Evolutionary conservation across 2,329 filamentous ascomycete genomes (phyloP).

Genomic region (Colletotrichum echinochloae): DNA sequence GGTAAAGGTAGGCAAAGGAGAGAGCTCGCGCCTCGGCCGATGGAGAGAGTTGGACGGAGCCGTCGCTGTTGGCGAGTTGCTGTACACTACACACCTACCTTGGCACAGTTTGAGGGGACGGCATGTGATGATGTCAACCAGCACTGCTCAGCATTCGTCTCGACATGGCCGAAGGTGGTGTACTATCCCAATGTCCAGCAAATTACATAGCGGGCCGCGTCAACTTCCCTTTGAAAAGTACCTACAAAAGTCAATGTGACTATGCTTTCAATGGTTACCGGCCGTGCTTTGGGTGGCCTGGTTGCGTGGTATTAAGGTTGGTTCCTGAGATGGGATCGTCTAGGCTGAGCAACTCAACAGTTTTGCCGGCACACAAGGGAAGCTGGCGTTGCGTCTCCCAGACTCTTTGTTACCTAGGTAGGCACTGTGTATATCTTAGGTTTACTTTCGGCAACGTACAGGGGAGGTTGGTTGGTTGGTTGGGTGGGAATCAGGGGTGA

Average conservation of each 20-base stretch:
- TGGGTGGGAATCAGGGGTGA: neutral
- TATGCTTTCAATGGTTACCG: neutral
- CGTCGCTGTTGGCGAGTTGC: neutral
- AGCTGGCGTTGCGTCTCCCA: neutral
- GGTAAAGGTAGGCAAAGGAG: neutral
- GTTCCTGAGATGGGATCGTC: conserved; percentile 1
- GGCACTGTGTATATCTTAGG: too few species aligned
- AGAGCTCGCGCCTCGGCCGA: conserved; percentile 19
- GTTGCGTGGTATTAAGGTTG: neutral
- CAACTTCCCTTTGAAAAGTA: too few species aligned
- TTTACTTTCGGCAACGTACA: too few species aligned
- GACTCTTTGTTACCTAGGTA: neutral
- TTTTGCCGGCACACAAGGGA: conserved; percentile 27
- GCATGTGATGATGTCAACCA: conserved; percentile 38
- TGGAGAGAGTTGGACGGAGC: neutral
- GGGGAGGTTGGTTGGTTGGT: neutral
- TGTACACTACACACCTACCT: neutral
- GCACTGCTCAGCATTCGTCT: conserved; percentile 10
- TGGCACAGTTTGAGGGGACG: neutral
- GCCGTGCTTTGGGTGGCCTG: neutral
- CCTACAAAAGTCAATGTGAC: too few species aligned
- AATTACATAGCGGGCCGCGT: conserved; percentile 1
- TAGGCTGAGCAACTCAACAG: conserved; percentile 27
- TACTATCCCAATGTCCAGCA: conserved; percentile 19
- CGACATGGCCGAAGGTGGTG: conserved; percentile 11